Base-by-base conservation (phyloP, 1,284 basidiomycete genomes). In the Ganoderma multipileum region DNA sequence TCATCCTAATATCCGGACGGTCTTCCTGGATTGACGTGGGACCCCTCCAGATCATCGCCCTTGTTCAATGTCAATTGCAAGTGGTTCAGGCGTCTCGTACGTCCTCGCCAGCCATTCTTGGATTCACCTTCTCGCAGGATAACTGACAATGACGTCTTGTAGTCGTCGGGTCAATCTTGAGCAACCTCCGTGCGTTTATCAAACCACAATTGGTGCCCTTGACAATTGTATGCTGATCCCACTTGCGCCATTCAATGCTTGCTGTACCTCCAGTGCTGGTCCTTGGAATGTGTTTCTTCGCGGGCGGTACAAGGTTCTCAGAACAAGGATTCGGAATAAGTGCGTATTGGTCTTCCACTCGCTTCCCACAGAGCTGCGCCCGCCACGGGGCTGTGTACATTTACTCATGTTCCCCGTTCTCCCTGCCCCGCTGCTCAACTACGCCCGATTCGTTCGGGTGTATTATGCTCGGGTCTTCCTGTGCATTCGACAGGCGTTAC, bases 161-260 rank as follows among this genome's bases (percentile, higher is more conserved):
- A 93, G 92, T 95, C 70, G 82, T 95, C 57, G 93, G 94, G 47
- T 95, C 93, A 1, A 89, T 95, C 69, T 83, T 95, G n/a, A 92
- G 91, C 72, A 95, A 95, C 79, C 79, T 94, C 64, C 80, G 92
- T 93, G 83, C 72, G 28, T 58, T 14, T 52, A 62, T 36, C 55
- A 26, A 39, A 50, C 36, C 61, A 58, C 64, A 67, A 44, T 52
- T 36, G 47, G 6, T 62, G 64, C 42, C 16, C 61, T 62, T 38
- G 9, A 26, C 9, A 1, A 5, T 18, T 28, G 39, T 16, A 41
- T 50, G 61, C 33, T 63, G n/a, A 66, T 68, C 70, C 23, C 11
- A 23, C 5, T 0, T 36, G 63, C 58, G 28, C 44, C 64, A 36
- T 66, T 23, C 76, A 36, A 52, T 54, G 33, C 39, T 11, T 38